Percentiles rank a stretch among this genome's conserved stretches.
These are phyloP conservation scores for Sapria himalayana DNA, from an alignment of 345 rosid species.

Conservation along the genomic window DNA sequence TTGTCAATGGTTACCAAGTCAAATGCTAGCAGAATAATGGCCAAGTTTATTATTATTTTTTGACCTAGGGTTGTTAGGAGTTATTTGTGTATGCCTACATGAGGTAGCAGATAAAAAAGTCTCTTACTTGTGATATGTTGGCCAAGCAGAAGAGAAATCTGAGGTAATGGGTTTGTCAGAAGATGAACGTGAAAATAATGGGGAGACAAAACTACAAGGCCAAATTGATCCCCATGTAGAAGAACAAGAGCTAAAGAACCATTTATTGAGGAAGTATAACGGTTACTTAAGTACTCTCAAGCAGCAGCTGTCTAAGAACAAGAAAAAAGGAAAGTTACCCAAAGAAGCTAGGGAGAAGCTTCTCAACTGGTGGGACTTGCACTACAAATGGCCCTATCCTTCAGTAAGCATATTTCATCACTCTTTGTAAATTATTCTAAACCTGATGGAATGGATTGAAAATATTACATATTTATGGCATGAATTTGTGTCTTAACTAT, in stretches of 20 bases:
- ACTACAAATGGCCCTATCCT: slow-evolving; percentile 99
- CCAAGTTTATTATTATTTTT: no score
- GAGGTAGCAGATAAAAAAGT: no score
- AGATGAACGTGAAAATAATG: slow-evolving; percentile 65
- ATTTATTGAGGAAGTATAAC: slow-evolving; percentile 69
- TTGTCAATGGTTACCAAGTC: no score
- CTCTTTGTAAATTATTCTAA: no score
- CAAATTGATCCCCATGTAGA: slow-evolving; percentile 90
- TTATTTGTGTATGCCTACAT: no score
- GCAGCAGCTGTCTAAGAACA: slow-evolving; percentile 94
- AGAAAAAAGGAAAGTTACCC: slow-evolving; percentile 95
- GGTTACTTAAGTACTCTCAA: slow-evolving; percentile 90
- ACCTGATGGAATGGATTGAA: no score
- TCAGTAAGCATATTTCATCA: no score
- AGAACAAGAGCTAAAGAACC: slow-evolving; percentile 87
- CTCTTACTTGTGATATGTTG: no score
- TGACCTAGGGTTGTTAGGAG: no score
- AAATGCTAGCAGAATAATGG: no score
- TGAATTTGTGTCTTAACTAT: no score
- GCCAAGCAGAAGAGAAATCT: slow-evolving; percentile 75
- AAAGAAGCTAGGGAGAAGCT: slow-evolving; percentile 98
- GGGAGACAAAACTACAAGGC: slow-evolving; percentile 50
- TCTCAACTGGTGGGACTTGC: slow-evolving; percentile 96
- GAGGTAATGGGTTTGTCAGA: slow-evolving; percentile 72
- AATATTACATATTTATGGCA: no score